Base-by-base conservation (phyloP, 495 filamentous ascomycete genomes). In the Evernia prunastri region DNA sequence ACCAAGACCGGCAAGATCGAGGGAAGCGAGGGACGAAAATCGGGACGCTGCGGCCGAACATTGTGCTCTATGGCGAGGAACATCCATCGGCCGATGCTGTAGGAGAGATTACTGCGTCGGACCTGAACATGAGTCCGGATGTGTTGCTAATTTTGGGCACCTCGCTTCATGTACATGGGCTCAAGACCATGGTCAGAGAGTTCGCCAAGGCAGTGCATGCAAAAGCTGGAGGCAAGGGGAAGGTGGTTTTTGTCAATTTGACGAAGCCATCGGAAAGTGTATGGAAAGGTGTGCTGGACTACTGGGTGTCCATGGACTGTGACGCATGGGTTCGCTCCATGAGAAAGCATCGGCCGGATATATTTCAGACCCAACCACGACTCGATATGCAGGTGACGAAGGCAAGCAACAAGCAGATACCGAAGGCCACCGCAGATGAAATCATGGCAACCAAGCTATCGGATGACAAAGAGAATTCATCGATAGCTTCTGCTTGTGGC, bases 51-150 rank as follows among this genome's bases (percentile, higher is more conserved):
- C 74, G 86, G n/a, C 87, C 87, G 0, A 85, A 89, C 65, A 84
- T 89, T 59, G 87, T 89, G 0, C 72, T 89, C 0, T 89, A 89
- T 66, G 85, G 85, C 8, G 87, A 89, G 64, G 87, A 87, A 45
- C 86, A 89, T 62, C 87, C 87, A 0, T 76, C 81, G n/a, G 82
- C 83, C 0, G 81, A 88, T 68, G 73, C 82, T 23, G 82, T 89
- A 60, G 82, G 80, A 15, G 78, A 78, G 6, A 78, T 89, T 13
- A 79, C 85, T 7, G 81, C 84, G n/a, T 80, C 86, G 43, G 87
- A 89, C 66, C 76, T 74, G 15, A 57, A 37, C 33, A 61, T 70
- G 18, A 61, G 63, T 11, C 87, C 86, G 0, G 87, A 89, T 68
- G 75, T 87, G 57, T 73, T 89, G 58, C 73, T 89, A 9, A 84